Evolutionary conservation across 352 stramenopile species (phyloP), one percentile per base, ranked within the genome.

Genomic region (Phytophthora ramorum): DNA sequence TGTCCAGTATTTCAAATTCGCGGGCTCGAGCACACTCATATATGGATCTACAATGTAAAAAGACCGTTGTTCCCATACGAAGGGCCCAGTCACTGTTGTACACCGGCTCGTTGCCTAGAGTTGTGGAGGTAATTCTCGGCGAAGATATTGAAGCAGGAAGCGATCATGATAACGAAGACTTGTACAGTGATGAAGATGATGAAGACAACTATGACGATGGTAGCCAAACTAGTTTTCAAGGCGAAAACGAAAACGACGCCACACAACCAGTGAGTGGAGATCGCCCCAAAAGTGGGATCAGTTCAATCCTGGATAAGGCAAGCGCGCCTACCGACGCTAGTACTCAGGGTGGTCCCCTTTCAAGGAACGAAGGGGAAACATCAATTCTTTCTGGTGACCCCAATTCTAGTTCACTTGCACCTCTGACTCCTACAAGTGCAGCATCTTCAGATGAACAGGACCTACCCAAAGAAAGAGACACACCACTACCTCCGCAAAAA

Each of bases 81-180:
- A 77, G 58, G 13, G 13, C 69, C 2, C 69, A 69, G 8, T 79
- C 73, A 8, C 49, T 78, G 20, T 37, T 73, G 22, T 81, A 73
- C 49, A 60, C 66, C 14, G 32, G 20, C 3, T 64, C 69, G 0
- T 41, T 89, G 6, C 65, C 75, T 16, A 79, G 73, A 41, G 66
- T 86, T 17, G 58, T 68, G 6, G 77, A 86, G 38, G 16, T 76
- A 8, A 40, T 24, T 12, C 34, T 28, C 24, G 47, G 8, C 14
- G 55, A 66, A 45, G 51, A 28, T 16, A 13, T 17, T 2, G 37
- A 64, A 53, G 16, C 28, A 8, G 24, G 26, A 8, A 34, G 54
- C 8, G 45, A 65, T 13, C 26, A 43, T 46, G 63, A 71, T 30
- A 46, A 4, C 7, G 49, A 67, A 7, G 43, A 68, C 37, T 32